Base-by-base conservation (phyloP, 2,329 filamentous ascomycete species). In the Ramularia collo-cygni region DNA sequence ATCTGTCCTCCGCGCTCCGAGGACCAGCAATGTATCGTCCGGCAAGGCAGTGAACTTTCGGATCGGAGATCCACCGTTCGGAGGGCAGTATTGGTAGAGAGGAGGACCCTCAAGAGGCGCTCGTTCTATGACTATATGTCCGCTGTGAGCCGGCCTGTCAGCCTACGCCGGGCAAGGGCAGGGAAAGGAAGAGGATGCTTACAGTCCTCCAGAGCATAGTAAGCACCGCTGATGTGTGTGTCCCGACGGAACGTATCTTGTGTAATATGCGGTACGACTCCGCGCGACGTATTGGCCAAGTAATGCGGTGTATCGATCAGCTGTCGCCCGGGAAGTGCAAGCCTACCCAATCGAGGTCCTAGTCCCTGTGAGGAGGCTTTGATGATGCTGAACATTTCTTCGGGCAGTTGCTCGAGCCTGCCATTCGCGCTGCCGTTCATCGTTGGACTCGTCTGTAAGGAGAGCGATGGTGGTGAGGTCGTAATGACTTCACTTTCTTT, bases 151-250 rank as follows among this genome's bases (percentile, higher is more conserved):
- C n/a, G n/a, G n/a, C n/a, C n/a, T n/a, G 60, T 73, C 59, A 72
- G 68, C 57, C 34, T 44, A 39, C 39, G 26, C 37, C 18, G 19
- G 35, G 40, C 37, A 35, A 40, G 39, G 19, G 41, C 30, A 31
- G 24, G n/a, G 13, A 15, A 18, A 10, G 37, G 17, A 18, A 10
- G 37, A 16, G 17, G 21, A 17, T 33, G 63, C 84, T 64, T 72
- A 95, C 92, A 96, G 64, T 98, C 92, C 70, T 98, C 92, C 18
- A 96, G 68, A 1, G 83, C 85, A 56, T 92, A 70, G 59, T 94
- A 94, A 3, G 85, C 72, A 17, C 83, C 84, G 18, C 70, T 68
- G 43, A 93, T 70, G 4, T 74, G 61, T 1, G 81, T 79, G 54
- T 83, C 71, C 40, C 77, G 80, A 28, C 66, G 62, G 50, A 92